These are phyloP conservation scores for Vinca minor DNA, from an alignment of 257 asterid genomes.

Conservation along the genomic window DNA sequence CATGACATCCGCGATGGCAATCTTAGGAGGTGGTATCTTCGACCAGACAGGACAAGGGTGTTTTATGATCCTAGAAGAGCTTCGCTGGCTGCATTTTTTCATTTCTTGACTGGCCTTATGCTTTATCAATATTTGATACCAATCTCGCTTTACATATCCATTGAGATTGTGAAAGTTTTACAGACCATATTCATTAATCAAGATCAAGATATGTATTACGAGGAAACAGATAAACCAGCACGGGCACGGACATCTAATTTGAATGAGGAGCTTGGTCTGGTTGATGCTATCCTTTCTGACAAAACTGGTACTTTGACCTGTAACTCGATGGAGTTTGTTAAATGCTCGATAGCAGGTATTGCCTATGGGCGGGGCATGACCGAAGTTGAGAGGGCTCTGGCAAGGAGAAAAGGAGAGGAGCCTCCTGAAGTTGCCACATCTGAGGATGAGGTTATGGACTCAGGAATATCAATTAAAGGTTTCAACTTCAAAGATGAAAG, in stretches of 20 bases:
- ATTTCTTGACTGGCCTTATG: constrained; percentile 92
- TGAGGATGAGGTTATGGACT: constrained; percentile 15
- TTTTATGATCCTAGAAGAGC: constrained; percentile 56
- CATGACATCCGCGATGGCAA: constrained; percentile 40
- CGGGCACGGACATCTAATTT: constrained; percentile 89
- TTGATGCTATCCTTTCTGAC: constrained; percentile 81
- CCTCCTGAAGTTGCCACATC: constrained; percentile 21
- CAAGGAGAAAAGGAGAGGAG: constrained; percentile 45
- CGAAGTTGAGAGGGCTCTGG: constrained; percentile 79
- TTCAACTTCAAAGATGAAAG: constrained; percentile 84
- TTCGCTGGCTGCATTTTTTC: constrained; percentile 58
- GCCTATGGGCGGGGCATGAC: constrained; percentile 93
- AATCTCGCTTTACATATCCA: constrained; percentile 88
- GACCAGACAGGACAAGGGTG: constrained; percentile 48
- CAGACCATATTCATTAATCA: constrained; percentile 79
- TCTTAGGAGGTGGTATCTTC: constrained; percentile 81
- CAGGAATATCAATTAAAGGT: no score
- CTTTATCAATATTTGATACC: constrained; percentile 87
- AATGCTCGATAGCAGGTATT: constrained; percentile 74
- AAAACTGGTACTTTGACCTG: constrained; percentile 93
- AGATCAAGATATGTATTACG: constrained; percentile 78
- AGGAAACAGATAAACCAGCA: constrained; percentile 75
- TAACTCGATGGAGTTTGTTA: constrained; percentile 94
- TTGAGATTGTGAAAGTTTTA: constrained; percentile 86
- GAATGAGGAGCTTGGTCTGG: constrained; percentile 96